Evolutionary conservation across 495 filamentous ascomycete species (phyloP).

Genomic region (Diplogelasinospora grovesii): DNA sequence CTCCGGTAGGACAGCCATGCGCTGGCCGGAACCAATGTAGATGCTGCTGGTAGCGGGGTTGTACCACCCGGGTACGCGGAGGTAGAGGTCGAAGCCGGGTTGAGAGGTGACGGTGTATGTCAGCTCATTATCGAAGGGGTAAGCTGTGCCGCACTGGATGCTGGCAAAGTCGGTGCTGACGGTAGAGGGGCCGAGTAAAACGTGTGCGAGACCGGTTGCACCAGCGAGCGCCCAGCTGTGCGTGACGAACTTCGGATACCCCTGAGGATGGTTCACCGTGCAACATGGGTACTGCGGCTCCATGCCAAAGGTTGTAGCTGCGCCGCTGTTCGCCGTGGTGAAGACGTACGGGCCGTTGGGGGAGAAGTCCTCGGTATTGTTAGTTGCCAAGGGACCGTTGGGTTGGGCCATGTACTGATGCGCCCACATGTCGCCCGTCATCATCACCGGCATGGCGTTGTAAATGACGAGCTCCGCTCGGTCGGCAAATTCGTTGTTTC

Average conservation of each 20-base stretch:
- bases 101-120: conserved; percentile 40
- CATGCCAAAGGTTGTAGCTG: conserved; percentile 35
- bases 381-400: conserved; percentile 46
- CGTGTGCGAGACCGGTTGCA: conserved; percentile 34
- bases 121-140: conserved; percentile 47
- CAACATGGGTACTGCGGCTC: conserved; percentile 48
- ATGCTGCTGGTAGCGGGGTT: conserved; percentile 13
- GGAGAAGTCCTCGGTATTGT: conserved; percentile 6
- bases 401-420: conserved; percentile 54
- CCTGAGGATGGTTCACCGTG: conserved; percentile 58
- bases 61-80: conserved; percentile 46
- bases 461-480: conserved; percentile 51
- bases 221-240: conserved; percentile 21
- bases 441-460: conserved; percentile 51
- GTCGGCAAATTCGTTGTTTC: conserved; percentile 50
- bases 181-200: conserved; percentile 33
- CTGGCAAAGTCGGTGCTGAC: conserved; percentile 13
- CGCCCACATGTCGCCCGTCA: conserved; percentile 55
- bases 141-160: conserved; percentile 38
- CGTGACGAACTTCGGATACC: conserved; percentile 51
- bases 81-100: conserved; percentile 37
- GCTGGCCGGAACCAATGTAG: conserved; percentile 26
- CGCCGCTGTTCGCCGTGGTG: conserved; percentile 16
- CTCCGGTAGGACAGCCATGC: conserved; percentile 18
- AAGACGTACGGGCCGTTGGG: conserved; percentile 13